Evolutionary conservation across 2,329 filamentous ascomycete genomes (phyloP).

Genomic region (Fonsecaea pedrosoi): DNA sequence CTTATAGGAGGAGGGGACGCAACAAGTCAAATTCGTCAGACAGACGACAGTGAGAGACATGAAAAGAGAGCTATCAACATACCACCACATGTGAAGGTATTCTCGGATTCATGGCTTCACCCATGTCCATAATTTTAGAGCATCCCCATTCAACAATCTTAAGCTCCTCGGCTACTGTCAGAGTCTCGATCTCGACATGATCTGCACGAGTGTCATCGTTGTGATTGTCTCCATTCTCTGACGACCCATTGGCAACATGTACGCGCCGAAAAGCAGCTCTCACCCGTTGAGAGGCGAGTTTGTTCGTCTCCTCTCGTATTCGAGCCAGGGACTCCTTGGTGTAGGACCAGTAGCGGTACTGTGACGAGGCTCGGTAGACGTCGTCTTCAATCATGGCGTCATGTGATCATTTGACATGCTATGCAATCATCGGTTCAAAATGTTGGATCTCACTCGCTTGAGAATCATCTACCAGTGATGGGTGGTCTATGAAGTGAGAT

Average conservation of each 20-base stretch:
- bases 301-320: constrained; percentile 79
- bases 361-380: constrained; percentile 85
- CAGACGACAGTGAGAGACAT: not conserved
- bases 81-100: constrained; percentile 60
- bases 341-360: constrained; percentile 93
- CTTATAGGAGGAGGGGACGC: not conserved
- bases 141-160: constrained; percentile 82
- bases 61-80: constrained; percentile 11
- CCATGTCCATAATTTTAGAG: constrained; percentile 64
- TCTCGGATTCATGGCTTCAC: constrained; percentile 62
- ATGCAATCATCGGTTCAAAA: not conserved
- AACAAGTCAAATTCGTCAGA: not conserved
- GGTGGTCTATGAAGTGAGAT: not conserved
- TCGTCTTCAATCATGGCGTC: constrained; percentile 81
- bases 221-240: constrained; percentile 46
- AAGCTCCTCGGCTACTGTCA: constrained; percentile 83
- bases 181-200: constrained; percentile 61
- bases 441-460: not conserved
- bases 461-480: not conserved
- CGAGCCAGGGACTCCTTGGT: constrained; percentile 73
- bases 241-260: constrained; percentile 45
- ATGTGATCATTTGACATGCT: not conserved
- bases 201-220: constrained; percentile 21
- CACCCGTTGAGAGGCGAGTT: constrained; percentile 73
- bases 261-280: constrained; percentile 62